These are phyloP conservation scores for Calophaca sinica DNA, from an alignment of 306 rosid genomes.

Conservation along the genomic window DNA sequence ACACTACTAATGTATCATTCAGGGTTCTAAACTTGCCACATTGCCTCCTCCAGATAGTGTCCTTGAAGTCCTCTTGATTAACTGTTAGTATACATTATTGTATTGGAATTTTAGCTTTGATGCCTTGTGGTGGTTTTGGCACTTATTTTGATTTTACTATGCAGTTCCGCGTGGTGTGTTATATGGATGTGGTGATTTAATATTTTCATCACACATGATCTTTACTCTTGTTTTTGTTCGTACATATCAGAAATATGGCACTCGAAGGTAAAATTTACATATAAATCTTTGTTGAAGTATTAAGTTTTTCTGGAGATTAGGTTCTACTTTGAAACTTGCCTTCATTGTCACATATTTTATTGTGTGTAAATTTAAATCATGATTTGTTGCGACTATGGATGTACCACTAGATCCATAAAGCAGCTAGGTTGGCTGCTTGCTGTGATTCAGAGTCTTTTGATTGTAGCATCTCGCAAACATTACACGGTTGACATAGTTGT, in stretches of 20 bases:
- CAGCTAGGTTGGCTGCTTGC: conserved; percentile 91
- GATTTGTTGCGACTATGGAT: conserved; percentile 40
- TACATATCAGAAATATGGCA: conserved; percentile 89
- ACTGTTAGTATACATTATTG: conserved; percentile 60
- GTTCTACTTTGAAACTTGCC: conserved; percentile 1
- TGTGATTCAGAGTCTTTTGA: conserved; percentile 82
- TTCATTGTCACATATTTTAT: background rate
- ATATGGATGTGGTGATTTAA: conserved; percentile 98
- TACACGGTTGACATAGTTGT: conserved; percentile 97
- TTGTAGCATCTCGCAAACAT: conserved; percentile 98
- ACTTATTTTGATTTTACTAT: conserved; percentile 47
- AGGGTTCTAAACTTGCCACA: conserved; percentile 94
- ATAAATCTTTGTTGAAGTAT: conserved; percentile 9
- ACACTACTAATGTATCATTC: conserved; percentile 31
- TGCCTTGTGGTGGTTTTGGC: conserved; percentile 14
- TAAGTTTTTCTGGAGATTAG: background rate
- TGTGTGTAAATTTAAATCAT: conserved; percentile 19
- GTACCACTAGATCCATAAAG: conserved; percentile 68
- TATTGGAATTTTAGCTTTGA: conserved; percentile 35
- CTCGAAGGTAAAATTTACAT: conserved; percentile 62
- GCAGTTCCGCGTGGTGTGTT: conserved; percentile 91
- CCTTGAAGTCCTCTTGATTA: conserved; percentile 74
- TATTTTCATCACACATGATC: conserved; percentile 98
- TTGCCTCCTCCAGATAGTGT: conserved; percentile 89
- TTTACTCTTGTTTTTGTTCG: conserved; percentile 86